These are phyloP conservation scores for Neurospora sublineolata DNA, from an alignment of 495 filamentous ascomycete genomes.

Conservation along the genomic window DNA sequence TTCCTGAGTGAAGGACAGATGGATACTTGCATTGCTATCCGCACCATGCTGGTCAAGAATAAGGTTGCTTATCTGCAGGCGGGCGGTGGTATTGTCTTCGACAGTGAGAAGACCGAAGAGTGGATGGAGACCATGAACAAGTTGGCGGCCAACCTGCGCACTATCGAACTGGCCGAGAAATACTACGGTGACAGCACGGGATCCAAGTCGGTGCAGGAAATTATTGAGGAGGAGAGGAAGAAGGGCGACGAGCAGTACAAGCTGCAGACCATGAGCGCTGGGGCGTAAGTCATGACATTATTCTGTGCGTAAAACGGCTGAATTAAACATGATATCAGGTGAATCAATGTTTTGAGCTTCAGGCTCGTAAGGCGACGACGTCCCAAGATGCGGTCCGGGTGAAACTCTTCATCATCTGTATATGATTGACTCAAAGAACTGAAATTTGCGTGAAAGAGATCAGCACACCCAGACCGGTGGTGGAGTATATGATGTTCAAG, in stretches of 20 bases:
- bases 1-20: slow-evolving; percentile 60
- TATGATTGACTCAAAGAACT: not conserved
- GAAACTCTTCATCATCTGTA: not conserved
- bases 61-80: slow-evolving; percentile 87
- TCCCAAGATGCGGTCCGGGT: not conserved
- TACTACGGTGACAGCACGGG: slow-evolving; percentile 37
- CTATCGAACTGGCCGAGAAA: slow-evolving; percentile 74
- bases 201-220: slow-evolving; percentile 23
- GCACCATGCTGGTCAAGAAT: slow-evolving; percentile 92
- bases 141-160: slow-evolving; percentile 74
- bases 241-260: slow-evolving; percentile 22
- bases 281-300: slow-evolving; percentile 2
- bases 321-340: not conserved
- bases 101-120: slow-evolving; percentile 88
- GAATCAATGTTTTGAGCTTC: not conserved
- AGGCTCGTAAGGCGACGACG: not conserved
- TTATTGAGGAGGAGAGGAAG: slow-evolving; percentile 24
- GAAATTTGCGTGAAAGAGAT: not conserved
- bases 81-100: slow-evolving; percentile 94
- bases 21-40: slow-evolving; percentile 97
- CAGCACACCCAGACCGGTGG: not conserved
- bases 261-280: slow-evolving; percentile 13
- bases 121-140: slow-evolving; percentile 98
- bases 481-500: not conserved
- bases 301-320: not conserved